A percentile compares a stretch with the other conserved stretches of the same genome.
Conservation (phyloP, 2,329 filamentous ascomycete species). For the Cladophialophora yegresii region DNA sequence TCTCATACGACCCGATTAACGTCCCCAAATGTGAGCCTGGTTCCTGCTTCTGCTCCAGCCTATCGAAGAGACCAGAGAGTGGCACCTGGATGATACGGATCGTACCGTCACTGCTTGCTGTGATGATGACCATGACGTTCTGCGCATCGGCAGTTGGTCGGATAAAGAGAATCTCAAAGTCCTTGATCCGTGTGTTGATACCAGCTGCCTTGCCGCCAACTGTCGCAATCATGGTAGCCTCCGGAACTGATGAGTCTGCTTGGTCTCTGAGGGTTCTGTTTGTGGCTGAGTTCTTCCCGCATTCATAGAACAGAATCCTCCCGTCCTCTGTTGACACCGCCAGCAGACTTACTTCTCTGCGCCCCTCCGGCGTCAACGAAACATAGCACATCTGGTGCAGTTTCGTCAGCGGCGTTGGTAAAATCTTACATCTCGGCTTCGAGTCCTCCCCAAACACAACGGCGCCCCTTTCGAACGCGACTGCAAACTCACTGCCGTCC, state of each 20-base stretch:
- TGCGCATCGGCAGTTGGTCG: conserved; percentile 39
- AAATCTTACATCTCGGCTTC: conserved; percentile 71
- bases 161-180: conserved; percentile 69
- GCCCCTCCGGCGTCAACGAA: conserved; percentile 43
- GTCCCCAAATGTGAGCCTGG: conserved; percentile 57
- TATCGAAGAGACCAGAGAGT: conserved; percentile 39
- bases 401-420: conserved; percentile 71
- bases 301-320: conserved; percentile 78
- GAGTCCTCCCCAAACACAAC: conserved; percentile 81
- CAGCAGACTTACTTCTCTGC: conserved; percentile 58
- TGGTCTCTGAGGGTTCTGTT: conserved; percentile 46
- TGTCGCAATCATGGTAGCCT: conserved; percentile 65
- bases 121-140: conserved; percentile 60
- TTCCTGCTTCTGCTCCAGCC: conserved; percentile 26
- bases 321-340: conserved; percentile 89
- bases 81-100: conserved; percentile 73
- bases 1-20: conserved; percentile 76
- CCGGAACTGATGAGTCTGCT: conserved; percentile 59
- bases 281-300: conserved; percentile 45
- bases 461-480: conserved; percentile 82
- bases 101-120: conserved; percentile 81
- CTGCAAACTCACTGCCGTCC: conserved; percentile 77
- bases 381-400: conserved; percentile 81
- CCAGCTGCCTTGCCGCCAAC: conserved; percentile 72
- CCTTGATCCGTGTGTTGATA: conserved; percentile 76